A percentile compares a stretch with the other conserved stretches of the same genome.
These are phyloP conservation scores for Chaetothyriales sp. DNA, from an alignment of 2,329 filamentous ascomycete genomes.

Conservation along the genomic window DNA sequence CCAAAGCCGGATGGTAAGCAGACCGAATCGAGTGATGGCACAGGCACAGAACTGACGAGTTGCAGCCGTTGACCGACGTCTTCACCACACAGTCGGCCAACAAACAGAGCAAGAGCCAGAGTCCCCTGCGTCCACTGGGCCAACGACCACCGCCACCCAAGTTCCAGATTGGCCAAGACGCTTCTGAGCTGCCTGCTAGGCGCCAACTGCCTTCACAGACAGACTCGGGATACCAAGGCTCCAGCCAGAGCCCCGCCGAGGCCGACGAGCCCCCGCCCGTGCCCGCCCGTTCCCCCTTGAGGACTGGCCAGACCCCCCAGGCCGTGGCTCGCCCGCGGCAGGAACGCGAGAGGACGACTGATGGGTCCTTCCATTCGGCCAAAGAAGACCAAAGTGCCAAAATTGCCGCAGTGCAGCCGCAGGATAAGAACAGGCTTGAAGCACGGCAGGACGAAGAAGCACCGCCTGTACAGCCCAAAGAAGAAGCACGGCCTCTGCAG, in stretches of 20 bases:
- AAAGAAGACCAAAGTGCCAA: slow-evolving; percentile 23
- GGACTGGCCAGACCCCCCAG: slow-evolving; percentile 4
- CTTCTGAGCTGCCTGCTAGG: slow-evolving; percentile 22
- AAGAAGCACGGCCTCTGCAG: too few species aligned
- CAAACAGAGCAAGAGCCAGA: slow-evolving; percentile 14
- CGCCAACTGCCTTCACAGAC: slow-evolving; percentile 28
- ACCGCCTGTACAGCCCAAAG: too few species aligned
- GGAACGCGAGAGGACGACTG: slow-evolving; percentile 28
- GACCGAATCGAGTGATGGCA: slow-evolving; percentile 7
- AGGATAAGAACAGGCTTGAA: background rate
- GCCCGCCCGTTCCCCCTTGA: background rate
- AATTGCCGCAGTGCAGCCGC: slow-evolving; percentile 16
- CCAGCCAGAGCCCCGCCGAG: slow-evolving; percentile 29
- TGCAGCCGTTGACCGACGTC: slow-evolving; percentile 35
- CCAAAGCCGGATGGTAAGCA: slow-evolving; percentile 32
- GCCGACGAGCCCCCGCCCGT: slow-evolving; percentile 18
- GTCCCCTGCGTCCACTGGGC: slow-evolving; percentile 22
- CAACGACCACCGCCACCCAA: slow-evolving; percentile 22
- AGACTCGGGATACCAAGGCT: slow-evolving; percentile 36
- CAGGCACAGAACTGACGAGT: background rate
- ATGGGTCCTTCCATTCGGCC: slow-evolving; percentile 36
- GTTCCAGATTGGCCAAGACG: slow-evolving; percentile 18
- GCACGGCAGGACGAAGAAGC: slow-evolving; percentile 2
- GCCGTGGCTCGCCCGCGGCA: background rate
- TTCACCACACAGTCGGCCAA: slow-evolving; percentile 29